Percentiles rank a stretch among this genome's conserved stretches.
These are phyloP conservation scores for Leucosporidium creatinivorum DNA, from an alignment of 768 basidiomycete genomes.

Conservation along the genomic window DNA sequence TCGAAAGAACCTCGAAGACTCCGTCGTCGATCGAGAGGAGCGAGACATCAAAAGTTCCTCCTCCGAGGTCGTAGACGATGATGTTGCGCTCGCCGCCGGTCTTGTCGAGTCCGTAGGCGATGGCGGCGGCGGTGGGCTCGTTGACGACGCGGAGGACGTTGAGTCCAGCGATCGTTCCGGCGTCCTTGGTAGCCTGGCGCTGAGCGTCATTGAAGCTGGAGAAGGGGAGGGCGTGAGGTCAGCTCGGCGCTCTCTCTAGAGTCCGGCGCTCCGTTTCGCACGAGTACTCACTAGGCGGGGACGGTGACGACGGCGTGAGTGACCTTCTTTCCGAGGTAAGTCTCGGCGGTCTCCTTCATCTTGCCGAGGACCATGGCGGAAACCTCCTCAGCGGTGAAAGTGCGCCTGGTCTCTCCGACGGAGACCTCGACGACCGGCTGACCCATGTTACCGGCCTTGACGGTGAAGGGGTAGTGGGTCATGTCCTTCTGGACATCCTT, in stretches of 20 bases:
- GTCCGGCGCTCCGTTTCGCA: too few relatives aligned
- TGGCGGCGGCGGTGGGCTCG: conserved; percentile 93
- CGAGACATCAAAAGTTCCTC: conserved; percentile 98
- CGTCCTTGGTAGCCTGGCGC: conserved; percentile 97
- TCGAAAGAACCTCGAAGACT: conserved; percentile 82
- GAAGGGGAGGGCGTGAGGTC: neutral
- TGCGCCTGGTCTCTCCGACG: conserved; percentile 65
- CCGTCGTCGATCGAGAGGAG: conserved; percentile 90
- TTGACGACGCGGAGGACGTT: conserved; percentile 95
- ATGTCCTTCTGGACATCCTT: conserved; percentile 70
- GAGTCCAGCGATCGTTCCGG: conserved; percentile 88
- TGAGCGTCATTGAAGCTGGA: conserved; percentile 75
- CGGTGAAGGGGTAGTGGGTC: conserved; percentile 57
- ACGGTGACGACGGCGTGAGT: conserved; percentile 97
- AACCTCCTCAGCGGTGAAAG: conserved; percentile 56
- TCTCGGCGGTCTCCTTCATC: conserved; percentile 99
- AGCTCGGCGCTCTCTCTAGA: too few relatives aligned
- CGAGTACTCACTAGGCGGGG: conserved; percentile 74
- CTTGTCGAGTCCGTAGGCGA: conserved; percentile 97
- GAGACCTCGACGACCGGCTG: conserved; percentile 38
- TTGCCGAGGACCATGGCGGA: conserved; percentile 90
- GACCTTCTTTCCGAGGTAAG: conserved; percentile 90
- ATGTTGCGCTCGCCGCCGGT: conserved; percentile 79
- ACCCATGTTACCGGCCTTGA: conserved; percentile 36
- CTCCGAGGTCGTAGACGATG: conserved; percentile 96